Evolutionary conservation across 108 stramenopile genomes (phyloP).

Genomic region (Skeletonema grethae): DNA sequence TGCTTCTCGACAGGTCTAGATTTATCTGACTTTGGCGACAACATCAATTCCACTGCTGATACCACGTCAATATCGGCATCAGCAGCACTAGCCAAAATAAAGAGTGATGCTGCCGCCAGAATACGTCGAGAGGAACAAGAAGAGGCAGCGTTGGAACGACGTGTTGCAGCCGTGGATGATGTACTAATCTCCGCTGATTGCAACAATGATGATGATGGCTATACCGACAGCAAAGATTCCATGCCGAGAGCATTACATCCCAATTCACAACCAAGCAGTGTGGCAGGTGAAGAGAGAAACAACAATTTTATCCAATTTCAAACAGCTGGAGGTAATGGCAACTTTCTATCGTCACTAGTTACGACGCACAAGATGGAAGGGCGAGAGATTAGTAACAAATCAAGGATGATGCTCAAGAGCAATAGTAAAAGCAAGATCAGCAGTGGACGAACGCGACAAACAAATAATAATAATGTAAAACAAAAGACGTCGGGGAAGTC

Average conservation of each 20-base stretch:
- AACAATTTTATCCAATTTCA: background rate
- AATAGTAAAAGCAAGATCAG: background rate
- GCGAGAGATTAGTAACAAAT: background rate
- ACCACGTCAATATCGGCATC: too few relatives aligned
- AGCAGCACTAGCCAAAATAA: too few relatives aligned
- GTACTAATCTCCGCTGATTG: background rate
- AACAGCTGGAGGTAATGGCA: background rate
- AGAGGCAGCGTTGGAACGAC: conserved; percentile 4
- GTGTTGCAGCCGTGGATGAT: background rate
- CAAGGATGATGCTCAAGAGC: background rate
- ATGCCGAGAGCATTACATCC: conserved; percentile 8
- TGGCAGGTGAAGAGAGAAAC: background rate
- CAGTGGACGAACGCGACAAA: background rate
- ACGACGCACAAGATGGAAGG: background rate
- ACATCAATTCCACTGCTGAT: too few relatives aligned
- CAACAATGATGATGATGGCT: background rate
- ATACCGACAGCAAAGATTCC: background rate
- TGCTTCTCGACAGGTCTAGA: too few relatives aligned
- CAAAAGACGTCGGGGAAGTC: background rate
- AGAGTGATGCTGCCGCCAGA: conserved; percentile 1
- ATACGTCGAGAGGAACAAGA: background rate
- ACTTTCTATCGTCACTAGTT: conserved; percentile 1
- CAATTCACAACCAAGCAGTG: conserved; percentile 1
- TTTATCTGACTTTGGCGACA: too few relatives aligned
- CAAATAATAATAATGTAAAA: background rate